Evolutionary conservation across 192 early-diverging fungal species (phyloP).

Genomic region (Entophlyctis helioformis): DNA sequence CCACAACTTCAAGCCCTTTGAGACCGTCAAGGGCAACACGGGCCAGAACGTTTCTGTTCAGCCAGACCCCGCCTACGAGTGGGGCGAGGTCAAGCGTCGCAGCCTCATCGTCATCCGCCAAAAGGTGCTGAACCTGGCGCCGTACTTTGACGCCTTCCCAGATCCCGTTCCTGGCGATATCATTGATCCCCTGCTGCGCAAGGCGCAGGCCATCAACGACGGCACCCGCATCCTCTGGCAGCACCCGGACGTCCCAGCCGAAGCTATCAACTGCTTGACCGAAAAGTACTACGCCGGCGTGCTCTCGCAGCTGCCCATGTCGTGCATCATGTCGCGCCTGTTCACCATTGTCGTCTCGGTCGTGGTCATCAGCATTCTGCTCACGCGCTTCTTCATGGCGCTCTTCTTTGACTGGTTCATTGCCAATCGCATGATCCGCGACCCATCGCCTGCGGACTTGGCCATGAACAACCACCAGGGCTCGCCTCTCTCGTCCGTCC

Average conservation of each 20-base stretch:
- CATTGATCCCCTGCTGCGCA: conserved; percentile 41
- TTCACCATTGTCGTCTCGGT: conserved; percentile 11
- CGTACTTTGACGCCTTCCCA: conserved; percentile 7
- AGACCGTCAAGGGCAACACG: background rate
- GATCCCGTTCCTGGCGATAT: conserved; percentile 5
- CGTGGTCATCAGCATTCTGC: conserved; percentile 19
- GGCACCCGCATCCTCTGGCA: conserved; percentile 22
- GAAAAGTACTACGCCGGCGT: conserved; percentile 12
- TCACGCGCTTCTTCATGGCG: conserved; percentile 29
- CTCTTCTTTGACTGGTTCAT: conserved; percentile 34
- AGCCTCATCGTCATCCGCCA: conserved; percentile 8
- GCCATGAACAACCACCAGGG: conserved; percentile 59
- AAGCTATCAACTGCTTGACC: conserved; percentile 16
- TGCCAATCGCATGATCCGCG: conserved; percentile 28
- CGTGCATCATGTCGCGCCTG: conserved; percentile 12
- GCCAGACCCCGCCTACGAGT: conserved; percentile 10
- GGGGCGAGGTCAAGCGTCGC: conserved; percentile 7
- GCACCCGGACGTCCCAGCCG: background rate
- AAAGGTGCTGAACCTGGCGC: conserved; percentile 9
- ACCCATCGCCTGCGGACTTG: conserved; percentile 23
- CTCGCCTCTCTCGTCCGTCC: too few species aligned
- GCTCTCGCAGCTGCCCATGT: conserved; percentile 2
- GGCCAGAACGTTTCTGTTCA: conserved; percentile 7
- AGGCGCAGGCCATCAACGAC: too few species aligned
- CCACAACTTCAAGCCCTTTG: conserved; percentile 15